Conservation (phyloP, 2,329 filamentous ascomycete species). For the Talaromyces islandicus region DNA sequence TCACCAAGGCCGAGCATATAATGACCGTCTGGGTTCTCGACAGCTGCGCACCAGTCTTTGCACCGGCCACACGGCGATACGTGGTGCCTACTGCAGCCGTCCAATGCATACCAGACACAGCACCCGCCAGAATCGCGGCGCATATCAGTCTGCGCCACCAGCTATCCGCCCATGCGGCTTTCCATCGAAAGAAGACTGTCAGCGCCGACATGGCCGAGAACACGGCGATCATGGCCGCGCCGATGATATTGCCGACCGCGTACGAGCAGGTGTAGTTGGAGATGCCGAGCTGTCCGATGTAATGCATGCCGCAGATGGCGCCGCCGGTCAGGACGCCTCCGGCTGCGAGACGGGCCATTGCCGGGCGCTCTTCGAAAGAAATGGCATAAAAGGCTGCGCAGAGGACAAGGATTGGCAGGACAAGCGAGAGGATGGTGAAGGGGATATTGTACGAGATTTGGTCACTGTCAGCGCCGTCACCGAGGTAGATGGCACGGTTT, state of each 20-base stretch:
- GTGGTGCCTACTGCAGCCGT: constrained; percentile 65
- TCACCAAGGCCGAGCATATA: constrained; percentile 65
- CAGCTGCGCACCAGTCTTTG: constrained; percentile 33
- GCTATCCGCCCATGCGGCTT: constrained; percentile 68
- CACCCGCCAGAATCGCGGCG: constrained; percentile 62
- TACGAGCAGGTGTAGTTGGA: constrained; percentile 68
- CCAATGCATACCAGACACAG: constrained; percentile 86
- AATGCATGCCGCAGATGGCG: constrained; percentile 81
- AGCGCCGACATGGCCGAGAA: constrained; percentile 65
- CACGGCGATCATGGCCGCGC: constrained; percentile 66
- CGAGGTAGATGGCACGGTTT: constrained; percentile 70
- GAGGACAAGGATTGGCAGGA: constrained; percentile 71
- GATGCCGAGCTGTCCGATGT: constrained; percentile 78
- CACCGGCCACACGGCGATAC: constrained; percentile 54
- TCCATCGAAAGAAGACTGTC: constrained; percentile 70
- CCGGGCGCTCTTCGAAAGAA: constrained; percentile 54
- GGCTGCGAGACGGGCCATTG: constrained; percentile 52
- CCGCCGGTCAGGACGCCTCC: constrained; percentile 67
- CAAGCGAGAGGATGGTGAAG: constrained; percentile 71
- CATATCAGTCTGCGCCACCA: constrained; percentile 70
- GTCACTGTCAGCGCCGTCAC: constrained; percentile 53
- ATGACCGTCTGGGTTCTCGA: constrained; percentile 64
- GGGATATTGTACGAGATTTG: constrained; percentile 69
- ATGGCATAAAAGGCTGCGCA: constrained; percentile 65
- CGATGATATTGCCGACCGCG: constrained; percentile 53